Conservation (phyloP, 305 asterid species). For the Salvia sclarea region DNA sequence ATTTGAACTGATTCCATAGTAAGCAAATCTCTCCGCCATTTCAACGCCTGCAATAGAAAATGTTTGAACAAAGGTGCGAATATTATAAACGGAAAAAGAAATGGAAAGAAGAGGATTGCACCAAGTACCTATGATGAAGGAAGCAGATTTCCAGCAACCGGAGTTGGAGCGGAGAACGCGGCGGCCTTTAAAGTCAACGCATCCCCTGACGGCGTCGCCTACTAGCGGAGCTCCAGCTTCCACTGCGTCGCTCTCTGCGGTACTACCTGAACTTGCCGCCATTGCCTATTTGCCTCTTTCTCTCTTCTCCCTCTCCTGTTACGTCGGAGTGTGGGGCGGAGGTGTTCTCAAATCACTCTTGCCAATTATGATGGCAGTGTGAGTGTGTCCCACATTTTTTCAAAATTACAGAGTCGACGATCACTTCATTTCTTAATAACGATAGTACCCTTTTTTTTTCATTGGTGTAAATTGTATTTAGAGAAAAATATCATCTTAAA, state of each 20-base stretch:
- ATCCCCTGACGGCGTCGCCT: conserved; percentile 27
- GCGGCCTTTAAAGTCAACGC: conserved; percentile 33
- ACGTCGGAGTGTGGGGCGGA: not conserved
- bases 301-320: not conserved
- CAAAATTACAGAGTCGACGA: too few species aligned
- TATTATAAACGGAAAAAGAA: not conserved
- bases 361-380: not conserved
- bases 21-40: conserved; percentile 59
- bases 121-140: conserved; percentile 38
- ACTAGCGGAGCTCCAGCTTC: conserved; percentile 22
- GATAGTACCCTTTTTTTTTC: too few species aligned
- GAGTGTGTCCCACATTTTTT: not conserved
- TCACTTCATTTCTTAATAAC: too few species aligned
- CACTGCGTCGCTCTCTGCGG: conserved; percentile 6
- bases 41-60: conserved; percentile 36
- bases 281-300: not conserved
- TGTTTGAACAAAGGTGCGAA: too few species aligned
- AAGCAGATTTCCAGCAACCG: conserved; percentile 48
- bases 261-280: not conserved
- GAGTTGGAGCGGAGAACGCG: conserved; percentile 30
- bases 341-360: not conserved
- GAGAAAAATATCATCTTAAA: too few species aligned
- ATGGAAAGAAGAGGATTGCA: not conserved
- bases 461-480: too few species aligned
- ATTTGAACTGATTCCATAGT: conserved; percentile 49